Evolutionary conservation across 176 grass and related monocot genomes (phyloP).

Genomic region (Elymus sibiricus): DNA sequence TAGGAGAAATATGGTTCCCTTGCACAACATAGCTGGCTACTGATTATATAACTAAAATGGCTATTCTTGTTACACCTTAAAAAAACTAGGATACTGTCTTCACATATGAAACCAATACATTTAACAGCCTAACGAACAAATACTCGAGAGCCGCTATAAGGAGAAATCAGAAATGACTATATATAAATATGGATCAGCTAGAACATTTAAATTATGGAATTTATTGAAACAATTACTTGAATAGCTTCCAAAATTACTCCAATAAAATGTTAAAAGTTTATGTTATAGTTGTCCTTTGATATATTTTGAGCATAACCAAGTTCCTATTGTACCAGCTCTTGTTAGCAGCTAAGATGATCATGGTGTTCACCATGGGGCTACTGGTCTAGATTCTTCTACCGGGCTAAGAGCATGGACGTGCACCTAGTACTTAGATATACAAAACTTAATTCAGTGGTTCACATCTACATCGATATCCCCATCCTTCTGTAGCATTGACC

Average conservation of each 20-base stretch:
- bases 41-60: conserved; percentile 12
- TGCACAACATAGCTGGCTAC: conserved; percentile 6
- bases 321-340: not conserved
- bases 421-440: not conserved
- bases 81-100: not conserved
- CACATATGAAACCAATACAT: conserved; percentile 8
- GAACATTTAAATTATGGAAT: not conserved
- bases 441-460: not conserved
- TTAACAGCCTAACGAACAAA: not conserved
- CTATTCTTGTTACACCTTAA: conserved; percentile 5
- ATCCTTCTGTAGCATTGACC: no score
- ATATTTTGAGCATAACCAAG: conserved; percentile 7
- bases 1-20: not conserved
- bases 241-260: not conserved
- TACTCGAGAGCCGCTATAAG: not conserved
- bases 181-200: not conserved
- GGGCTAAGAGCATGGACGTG: not conserved
- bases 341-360: conserved; percentile 6
- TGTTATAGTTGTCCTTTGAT: conserved; percentile 1
- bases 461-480: no score
- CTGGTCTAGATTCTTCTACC: conserved; percentile 13
- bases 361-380: not conserved
- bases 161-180: not conserved
- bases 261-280: not conserved
- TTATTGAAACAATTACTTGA: not conserved